Percentiles rank a stretch among this genome's conserved stretches.
Conservation (phyloP, 345 rosid genomes). For the Isatis tinctoria region DNA sequence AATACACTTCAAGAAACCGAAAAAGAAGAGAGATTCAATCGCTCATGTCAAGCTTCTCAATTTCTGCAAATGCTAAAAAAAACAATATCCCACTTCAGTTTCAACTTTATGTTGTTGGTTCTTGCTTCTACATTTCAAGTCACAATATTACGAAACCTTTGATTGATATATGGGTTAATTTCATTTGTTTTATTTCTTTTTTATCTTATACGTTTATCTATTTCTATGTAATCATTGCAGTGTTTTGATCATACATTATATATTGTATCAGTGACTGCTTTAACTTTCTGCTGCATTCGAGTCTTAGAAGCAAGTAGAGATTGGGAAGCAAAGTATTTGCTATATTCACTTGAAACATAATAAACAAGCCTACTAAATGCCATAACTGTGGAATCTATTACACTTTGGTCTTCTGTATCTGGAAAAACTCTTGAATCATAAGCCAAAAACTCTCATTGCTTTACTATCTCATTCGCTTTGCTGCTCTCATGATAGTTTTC, state of each 20-base stretch:
- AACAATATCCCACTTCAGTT: background rate
- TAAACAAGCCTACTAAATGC: background rate
- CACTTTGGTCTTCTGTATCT: background rate
- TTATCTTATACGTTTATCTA: background rate
- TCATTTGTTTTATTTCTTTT: background rate
- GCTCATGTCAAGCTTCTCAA: constrained; percentile 44
- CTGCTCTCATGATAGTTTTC: constrained; percentile 12
- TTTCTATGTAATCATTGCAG: background rate
- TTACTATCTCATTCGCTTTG: constrained; percentile 9
- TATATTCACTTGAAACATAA: background rate
- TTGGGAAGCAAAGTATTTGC: constrained; percentile 3
- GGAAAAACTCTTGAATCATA: background rate
- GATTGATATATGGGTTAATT: background rate
- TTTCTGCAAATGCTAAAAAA: constrained; percentile 32
- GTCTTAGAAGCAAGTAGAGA: background rate
- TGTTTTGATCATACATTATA: background rate
- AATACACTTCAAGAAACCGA: constrained; percentile 75
- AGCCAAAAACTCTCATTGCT: constrained; percentile 6
- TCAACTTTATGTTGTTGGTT: background rate
- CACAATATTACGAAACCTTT: background rate
- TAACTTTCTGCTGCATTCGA: background rate
- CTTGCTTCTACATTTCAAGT: background rate
- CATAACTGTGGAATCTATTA: background rate
- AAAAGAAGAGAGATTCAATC: constrained; percentile 42
- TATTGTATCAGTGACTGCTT: background rate